These are phyloP conservation scores for Paraconiothyrium sp. DNA, from an alignment of 2,329 filamentous ascomycete genomes.

Conservation along the genomic window DNA sequence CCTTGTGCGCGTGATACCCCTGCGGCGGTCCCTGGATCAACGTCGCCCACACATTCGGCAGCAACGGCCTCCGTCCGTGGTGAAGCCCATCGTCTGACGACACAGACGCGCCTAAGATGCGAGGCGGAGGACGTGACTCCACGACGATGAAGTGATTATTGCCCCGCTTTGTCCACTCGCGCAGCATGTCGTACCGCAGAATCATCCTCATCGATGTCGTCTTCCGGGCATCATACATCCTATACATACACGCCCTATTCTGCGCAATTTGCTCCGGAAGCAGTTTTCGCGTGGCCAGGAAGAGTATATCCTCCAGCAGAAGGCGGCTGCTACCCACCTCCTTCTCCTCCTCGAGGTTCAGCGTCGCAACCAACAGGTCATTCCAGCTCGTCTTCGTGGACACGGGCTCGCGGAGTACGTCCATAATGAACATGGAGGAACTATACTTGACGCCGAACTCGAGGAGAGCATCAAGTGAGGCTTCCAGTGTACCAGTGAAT, in stretches of 20 bases:
- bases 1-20: conserved; percentile 28
- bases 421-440: conserved; percentile 5
- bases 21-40: conserved; percentile 30
- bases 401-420: conserved; percentile 20
- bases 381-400: conserved; percentile 27
- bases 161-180: conserved; percentile 29
- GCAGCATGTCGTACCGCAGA: conserved; percentile 42
- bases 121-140: background rate
- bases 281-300: conserved; percentile 36
- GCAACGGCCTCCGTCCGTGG: conserved; percentile 16
- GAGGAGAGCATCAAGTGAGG: conserved; percentile 35
- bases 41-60: conserved; percentile 36
- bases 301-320: conserved; percentile 31
- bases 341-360: background rate
- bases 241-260: conserved; percentile 30
- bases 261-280: conserved; percentile 38
- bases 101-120: background rate
- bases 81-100: background rate
- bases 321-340: conserved; percentile 12
- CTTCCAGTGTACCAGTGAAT: conserved; percentile 33
- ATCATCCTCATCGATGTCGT: conserved; percentile 28
- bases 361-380: conserved; percentile 5
- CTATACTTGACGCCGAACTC: conserved; percentile 17
- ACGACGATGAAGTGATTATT: conserved; percentile 21
- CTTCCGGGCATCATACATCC: conserved; percentile 33